Conservation (phyloP, 345 rosid genomes). For the Gossypium thurberi region DNA sequence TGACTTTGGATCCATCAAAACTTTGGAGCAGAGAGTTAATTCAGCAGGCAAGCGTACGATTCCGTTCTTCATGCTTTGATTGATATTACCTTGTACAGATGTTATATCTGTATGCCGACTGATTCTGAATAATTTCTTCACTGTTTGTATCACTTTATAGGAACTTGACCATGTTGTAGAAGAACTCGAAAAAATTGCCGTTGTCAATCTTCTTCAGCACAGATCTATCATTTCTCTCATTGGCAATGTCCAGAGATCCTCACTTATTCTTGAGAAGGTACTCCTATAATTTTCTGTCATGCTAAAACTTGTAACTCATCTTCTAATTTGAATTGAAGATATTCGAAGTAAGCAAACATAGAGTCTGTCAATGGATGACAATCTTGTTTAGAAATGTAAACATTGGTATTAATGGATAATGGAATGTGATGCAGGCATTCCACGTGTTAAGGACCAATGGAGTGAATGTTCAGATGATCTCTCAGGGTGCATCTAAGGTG, state of each 20-base stretch:
- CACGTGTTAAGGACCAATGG: conserved; percentile 72
- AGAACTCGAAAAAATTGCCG: conserved; percentile 94
- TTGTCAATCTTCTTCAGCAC: conserved; percentile 75
- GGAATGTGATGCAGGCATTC: conserved; percentile 55
- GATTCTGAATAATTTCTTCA: background rate
- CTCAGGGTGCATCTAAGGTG: conserved; percentile 99
- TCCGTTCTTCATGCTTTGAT: background rate
- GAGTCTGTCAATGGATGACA: background rate
- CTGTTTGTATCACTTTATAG: conserved; percentile 29
- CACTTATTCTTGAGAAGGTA: conserved; percentile 94
- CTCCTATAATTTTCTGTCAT: conserved; percentile 4
- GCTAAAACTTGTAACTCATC: background rate
- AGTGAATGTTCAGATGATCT: conserved; percentile 97
- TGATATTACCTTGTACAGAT: background rate
- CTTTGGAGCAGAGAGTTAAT: conserved; percentile 97
- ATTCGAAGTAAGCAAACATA: background rate
- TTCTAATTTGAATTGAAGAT: background rate
- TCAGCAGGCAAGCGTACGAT: conserved; percentile 80
- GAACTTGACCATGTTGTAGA: conserved; percentile 98
- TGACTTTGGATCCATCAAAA: conserved; percentile 95
- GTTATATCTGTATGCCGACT: background rate
- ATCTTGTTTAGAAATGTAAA: conserved; percentile 1
- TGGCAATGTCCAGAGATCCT: conserved; percentile 88
- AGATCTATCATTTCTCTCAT: conserved; percentile 93
- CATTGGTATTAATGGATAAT: background rate